Evolutionary conservation across 2,329 filamentous ascomycete genomes (phyloP).

Genomic region (Calonectria leucothoes): DNA sequence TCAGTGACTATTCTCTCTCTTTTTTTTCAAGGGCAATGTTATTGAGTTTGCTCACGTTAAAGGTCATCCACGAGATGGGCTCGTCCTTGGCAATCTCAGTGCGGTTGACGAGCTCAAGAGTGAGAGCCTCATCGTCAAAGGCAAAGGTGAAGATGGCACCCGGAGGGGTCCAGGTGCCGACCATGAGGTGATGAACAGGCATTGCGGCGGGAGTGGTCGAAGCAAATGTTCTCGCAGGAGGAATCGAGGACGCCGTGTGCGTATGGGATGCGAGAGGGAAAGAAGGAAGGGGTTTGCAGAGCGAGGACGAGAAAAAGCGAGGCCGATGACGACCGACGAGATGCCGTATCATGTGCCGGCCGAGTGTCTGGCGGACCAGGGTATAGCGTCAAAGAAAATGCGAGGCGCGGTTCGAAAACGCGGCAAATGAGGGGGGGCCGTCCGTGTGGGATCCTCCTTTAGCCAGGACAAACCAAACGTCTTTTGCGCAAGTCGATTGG

Average conservation of each 20-base stretch:
- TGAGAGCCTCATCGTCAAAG: constrained; percentile 85
- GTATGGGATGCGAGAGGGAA: neutral
- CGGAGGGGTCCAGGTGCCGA: constrained; percentile 91
- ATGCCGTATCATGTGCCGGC: constrained; percentile 26
- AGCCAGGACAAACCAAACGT: neutral
- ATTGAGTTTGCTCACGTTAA: constrained; percentile 70
- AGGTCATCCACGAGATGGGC: constrained; percentile 94
- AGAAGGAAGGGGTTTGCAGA: neutral
- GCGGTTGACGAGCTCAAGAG: constrained; percentile 80
- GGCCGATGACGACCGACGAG: constrained; percentile 20
- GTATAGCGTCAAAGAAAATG: neutral
- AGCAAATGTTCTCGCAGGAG: constrained; percentile 22
- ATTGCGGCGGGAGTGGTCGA: constrained; percentile 58
- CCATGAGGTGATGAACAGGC: constrained; percentile 88
- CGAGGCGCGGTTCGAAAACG: constrained; percentile 8
- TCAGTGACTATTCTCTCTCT: neutral
- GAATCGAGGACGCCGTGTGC: neutral
- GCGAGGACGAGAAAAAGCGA: neutral
- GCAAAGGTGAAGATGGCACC: constrained; percentile 90
- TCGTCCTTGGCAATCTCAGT: constrained; percentile 86
- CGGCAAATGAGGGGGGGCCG: constrained; percentile 5
- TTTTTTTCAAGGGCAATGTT: neutral
- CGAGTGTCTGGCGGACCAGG: neutral
- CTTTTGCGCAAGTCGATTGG: neutral
- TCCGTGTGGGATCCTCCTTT: neutral